Conservation (phyloP, 2,329 filamentous ascomycete genomes). For the Hypoxylon sp. region DNA sequence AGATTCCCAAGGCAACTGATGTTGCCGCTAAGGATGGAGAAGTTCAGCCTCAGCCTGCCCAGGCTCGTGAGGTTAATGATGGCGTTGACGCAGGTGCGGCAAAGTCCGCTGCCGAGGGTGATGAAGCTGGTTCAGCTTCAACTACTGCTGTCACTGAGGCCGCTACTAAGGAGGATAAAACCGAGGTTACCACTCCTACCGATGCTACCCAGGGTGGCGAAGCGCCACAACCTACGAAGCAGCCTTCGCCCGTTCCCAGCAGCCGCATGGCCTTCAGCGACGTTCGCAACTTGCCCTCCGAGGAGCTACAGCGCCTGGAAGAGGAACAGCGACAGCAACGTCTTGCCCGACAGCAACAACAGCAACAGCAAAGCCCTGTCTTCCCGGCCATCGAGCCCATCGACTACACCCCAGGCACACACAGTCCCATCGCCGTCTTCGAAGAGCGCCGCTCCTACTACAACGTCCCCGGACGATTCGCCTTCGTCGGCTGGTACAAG, state of each 20-base stretch:
- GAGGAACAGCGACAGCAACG: conserved; percentile 7
- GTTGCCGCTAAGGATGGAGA: not conserved
- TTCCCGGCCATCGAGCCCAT: conserved; percentile 48
- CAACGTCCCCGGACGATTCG: conserved; percentile 23
- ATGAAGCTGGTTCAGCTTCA: not conserved
- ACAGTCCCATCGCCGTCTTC: conserved; percentile 48
- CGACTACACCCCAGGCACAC: conserved; percentile 44
- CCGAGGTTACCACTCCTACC: not conserved
- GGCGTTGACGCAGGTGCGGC: not conserved
- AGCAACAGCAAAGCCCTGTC: not conserved
- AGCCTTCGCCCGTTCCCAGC: conserved; percentile 13
- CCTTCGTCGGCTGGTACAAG: conserved; percentile 51
- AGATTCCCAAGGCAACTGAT: conserved; percentile 1
- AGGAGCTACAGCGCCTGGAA: conserved; percentile 29
- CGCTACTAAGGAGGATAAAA: conserved; percentile 10
- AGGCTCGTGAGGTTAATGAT: not conserved
- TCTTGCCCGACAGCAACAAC: not conserved
- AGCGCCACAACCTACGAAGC: conserved; percentile 7
- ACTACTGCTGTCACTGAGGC: not conserved
- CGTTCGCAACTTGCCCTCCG: conserved; percentile 31
- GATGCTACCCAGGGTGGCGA: conserved; percentile 10
- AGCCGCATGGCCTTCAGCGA: conserved; percentile 35
- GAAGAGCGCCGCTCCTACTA: conserved; percentile 28
- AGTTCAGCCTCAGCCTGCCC: conserved; percentile 1
- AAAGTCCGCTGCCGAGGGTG: conserved; percentile 10